Evolutionary conservation across 2,329 filamentous ascomycete genomes (phyloP), one percentile per base, ranked within the genome.

Genomic region (Alternaria incomplexa): DNA sequence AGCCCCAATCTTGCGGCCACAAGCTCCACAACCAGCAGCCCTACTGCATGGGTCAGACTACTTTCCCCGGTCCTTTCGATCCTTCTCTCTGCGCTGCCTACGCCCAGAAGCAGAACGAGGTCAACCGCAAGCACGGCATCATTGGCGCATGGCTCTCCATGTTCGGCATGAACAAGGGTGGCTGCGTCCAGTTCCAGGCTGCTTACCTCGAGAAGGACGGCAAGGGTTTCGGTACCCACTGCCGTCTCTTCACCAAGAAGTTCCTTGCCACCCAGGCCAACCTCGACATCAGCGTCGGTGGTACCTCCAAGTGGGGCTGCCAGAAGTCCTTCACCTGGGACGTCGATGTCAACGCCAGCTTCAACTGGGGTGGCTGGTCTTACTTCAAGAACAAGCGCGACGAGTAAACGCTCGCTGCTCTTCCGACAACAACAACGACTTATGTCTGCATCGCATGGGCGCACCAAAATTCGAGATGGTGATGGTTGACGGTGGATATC

Each of bases 241-340:
- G 71, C 64, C 67, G 71, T 62, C 71, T 73, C 53, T 73, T 71
- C 67, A 73, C 63, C 55, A 67, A 71, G 64, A 65, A 69, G 65
- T 73, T 71, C 59, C 43, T 57, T 15, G 52, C 67, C 15, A 3
- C 50, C 7, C 62, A 71, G 61, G 71, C 65, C 26, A 70, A 53
- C 46, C 63, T 72, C 28, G 68, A 73, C 60, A 65, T 73, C 51
- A 69, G 58, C 26, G 50, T 58, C 17, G 63, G 61, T 17, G 65
- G 56, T 30, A 52, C 47, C 12, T 58, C 63, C 17, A 20, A 60
- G 23, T 73, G 70, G 68, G 64, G 70, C 28, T 71, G 70, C 67
- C 62, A 69, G 58, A 71, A 70, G 65, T 69, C 68, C n/a, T 73
- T 55, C 62, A 71, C 69, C 50, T 73, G 55, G 50, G 67, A 73